These are phyloP conservation scores for Gigaspora rosea DNA, from an alignment of 192 early-diverging fungal species.

Conservation along the genomic window DNA sequence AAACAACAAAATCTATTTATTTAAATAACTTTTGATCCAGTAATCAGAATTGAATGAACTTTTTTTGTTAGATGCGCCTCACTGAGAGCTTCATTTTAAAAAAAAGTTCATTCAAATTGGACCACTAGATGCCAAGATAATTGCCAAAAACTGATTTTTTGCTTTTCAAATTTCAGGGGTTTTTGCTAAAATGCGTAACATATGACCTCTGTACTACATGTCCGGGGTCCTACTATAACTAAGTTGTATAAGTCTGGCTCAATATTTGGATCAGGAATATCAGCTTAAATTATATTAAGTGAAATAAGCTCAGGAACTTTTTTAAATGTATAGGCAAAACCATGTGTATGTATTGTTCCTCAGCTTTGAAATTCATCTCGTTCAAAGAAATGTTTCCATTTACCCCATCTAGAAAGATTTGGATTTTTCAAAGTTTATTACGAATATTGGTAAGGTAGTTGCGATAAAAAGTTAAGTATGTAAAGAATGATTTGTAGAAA, in stretches of 20 bases:
- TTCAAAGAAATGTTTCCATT: conserved; percentile 11
- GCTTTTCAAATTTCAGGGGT: no score
- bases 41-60: no score
- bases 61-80: no score
- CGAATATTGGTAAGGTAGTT: neutral
- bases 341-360: neutral
- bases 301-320: neutral
- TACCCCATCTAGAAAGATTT: neutral
- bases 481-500: neutral
- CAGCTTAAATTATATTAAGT: neutral
- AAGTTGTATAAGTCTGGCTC: neutral
- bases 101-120: no score
- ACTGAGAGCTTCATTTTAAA: no score
- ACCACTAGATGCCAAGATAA: no score
- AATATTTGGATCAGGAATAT: neutral
- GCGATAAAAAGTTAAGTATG: neutral
- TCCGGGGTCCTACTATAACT: no score
- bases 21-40: no score
- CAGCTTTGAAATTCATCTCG: conserved; percentile 15
- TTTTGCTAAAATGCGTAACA: no score
- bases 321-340: neutral
- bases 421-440: neutral
- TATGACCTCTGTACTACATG: no score
- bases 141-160: no score
- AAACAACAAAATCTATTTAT: no score